phyloP scores from a whole-genome alignment of 352 stramenopile genomes.

The Elongisporangium anandrum region DNA sequence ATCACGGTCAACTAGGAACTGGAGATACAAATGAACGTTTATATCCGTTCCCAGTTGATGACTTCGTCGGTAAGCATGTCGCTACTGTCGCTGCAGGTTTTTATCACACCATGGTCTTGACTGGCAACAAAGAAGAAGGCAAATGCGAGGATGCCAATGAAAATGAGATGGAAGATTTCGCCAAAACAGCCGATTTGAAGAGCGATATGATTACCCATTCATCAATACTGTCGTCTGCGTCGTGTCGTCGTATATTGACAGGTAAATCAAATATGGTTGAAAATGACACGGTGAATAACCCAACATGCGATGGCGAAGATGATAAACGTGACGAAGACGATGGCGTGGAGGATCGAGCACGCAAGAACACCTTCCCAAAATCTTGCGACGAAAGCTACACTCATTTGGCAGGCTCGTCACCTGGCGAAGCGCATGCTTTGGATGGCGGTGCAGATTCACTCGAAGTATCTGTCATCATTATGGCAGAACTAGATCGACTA shows the following conservation, averaged over 20 bases:
- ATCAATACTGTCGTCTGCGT: slow-evolving; percentile 5
- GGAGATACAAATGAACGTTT: slow-evolving; percentile 87
- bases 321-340: not conserved
- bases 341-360: not conserved
- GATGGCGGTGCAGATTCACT: slow-evolving; percentile 15
- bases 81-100: slow-evolving; percentile 89
- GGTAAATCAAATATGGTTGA: not conserved
- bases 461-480: slow-evolving; percentile 43
- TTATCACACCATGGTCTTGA: slow-evolving; percentile 92
- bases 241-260: slow-evolving; percentile 7
- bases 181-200: not conserved
- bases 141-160: slow-evolving; percentile 14
- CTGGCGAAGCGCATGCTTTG: not conserved
- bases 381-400: not conserved
- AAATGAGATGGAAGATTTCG: slow-evolving; percentile 1
- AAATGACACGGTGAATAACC: not conserved
- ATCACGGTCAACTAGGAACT: slow-evolving; percentile 91
- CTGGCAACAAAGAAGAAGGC: slow-evolving; percentile 65
- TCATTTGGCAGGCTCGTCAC: not conserved
- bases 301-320: not conserved
- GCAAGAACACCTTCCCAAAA: not conserved
- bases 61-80: slow-evolving; percentile 88
- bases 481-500: slow-evolving; percentile 80
- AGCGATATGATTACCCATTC: slow-evolving; percentile 1
- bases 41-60: slow-evolving; percentile 82